A percentile compares a stretch with the other conserved stretches of the same genome.
These are phyloP conservation scores for Xylaria castorea DNA, from an alignment of 495 filamentous ascomycete species.

Conservation along the genomic window DNA sequence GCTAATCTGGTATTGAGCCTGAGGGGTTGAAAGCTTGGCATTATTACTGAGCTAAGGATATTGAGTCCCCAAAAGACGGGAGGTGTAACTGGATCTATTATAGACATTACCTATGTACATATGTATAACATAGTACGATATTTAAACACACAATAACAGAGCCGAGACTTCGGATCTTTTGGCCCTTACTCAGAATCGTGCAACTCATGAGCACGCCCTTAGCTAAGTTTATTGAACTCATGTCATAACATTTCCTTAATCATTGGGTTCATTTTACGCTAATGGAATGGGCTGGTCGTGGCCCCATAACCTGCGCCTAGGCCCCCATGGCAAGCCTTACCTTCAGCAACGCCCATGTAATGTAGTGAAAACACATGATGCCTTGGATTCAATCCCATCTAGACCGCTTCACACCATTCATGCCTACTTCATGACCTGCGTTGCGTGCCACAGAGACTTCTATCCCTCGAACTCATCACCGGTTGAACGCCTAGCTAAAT, in stretches of 20 bases:
- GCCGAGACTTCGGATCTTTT: background rate
- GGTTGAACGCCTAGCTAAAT: background rate
- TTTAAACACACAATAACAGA: background rate
- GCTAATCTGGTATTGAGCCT: too few species aligned
- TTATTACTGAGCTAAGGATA: too few species aligned
- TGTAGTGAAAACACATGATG: slow-evolving; percentile 27
- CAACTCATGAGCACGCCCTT: background rate
- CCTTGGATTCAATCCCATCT: background rate
- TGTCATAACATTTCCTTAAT: background rate
- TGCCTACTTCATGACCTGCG: background rate
- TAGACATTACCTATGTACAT: too few species aligned
- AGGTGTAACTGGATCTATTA: too few species aligned
- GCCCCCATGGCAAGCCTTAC: background rate
- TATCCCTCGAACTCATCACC: background rate
- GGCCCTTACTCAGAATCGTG: background rate
- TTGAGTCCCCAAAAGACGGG: too few species aligned
- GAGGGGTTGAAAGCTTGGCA: too few species aligned
- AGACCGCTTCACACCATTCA: background rate
- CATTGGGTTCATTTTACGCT: background rate
- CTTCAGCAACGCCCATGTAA: slow-evolving; percentile 27
- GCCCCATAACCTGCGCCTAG: background rate
- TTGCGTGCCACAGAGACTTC: background rate
- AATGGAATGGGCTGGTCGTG: background rate
- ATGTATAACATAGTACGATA: background rate
- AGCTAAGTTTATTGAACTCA: background rate